These are phyloP conservation scores for Ananas comosus DNA, from an alignment of 176 grass and related monocot species.

Conservation along the genomic window DNA sequence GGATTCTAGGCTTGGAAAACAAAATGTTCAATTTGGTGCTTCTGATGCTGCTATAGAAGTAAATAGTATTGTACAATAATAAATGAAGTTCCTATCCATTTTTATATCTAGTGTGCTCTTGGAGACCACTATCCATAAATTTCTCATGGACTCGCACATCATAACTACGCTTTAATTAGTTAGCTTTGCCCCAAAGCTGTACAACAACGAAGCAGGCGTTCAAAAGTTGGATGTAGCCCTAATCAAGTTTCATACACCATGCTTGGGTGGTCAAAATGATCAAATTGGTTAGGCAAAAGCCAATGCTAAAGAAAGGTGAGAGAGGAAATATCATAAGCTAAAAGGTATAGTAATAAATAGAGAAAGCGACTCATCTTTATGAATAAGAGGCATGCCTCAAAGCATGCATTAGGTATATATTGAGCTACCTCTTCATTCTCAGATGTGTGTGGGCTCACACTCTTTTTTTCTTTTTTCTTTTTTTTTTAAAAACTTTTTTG, in stretches of 20 bases:
- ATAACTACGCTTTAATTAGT: no score
- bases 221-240: background rate
- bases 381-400: conserved; percentile 1
- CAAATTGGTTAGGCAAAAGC: background rate
- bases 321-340: background rate
- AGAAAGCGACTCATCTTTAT: conserved; percentile 1
- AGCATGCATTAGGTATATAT: background rate
- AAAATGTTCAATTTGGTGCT: no score
- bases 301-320: background rate
- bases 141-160: background rate
- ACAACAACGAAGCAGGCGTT: background rate
- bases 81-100: no score
- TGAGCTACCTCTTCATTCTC: background rate
- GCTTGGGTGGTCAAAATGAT: background rate
- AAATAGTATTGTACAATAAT: no score
- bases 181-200: background rate
- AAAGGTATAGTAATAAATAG: conserved; percentile 1
- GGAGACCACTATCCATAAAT: background rate
- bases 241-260: background rate
- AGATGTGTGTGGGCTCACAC: no score
- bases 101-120: background rate
- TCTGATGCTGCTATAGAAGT: no score
- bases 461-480: no score
- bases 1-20: no score
- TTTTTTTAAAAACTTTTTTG: no score